Evolutionary conservation across 78 protist genomes (phyloP).

Genomic region (Thecamonas trahens): DNA sequence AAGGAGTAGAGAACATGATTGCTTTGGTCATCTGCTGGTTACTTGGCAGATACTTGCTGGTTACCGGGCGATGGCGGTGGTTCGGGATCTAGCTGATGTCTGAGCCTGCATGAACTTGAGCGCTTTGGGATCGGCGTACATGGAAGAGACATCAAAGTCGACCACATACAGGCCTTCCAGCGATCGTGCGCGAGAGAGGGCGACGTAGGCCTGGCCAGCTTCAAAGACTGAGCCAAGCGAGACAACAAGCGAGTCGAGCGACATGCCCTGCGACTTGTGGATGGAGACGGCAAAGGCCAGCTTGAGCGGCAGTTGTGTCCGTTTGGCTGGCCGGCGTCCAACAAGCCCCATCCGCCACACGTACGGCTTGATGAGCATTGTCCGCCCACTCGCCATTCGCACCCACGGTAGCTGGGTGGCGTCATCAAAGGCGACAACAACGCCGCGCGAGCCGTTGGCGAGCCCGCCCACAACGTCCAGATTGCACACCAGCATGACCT

Average conservation of each 20-base stretch:
- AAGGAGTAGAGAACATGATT: too few species aligned
- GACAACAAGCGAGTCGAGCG: conserved; percentile 41
- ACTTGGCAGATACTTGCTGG: too few species aligned
- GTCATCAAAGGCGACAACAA: conserved; percentile 33
- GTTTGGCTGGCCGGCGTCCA: too few species aligned
- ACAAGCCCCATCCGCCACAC: too few species aligned
- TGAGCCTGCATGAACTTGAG: too few species aligned
- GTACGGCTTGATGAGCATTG: too few species aligned
- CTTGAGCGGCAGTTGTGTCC: conserved; percentile 62
- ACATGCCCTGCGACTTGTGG: conserved; percentile 83
- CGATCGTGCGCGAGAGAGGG: conserved; percentile 43
- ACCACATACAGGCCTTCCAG: conserved; percentile 30
- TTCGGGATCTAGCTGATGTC: too few species aligned
- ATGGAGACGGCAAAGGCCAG: conserved; percentile 83
- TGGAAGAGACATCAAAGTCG: not conserved
- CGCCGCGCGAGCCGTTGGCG: conserved; percentile 49
- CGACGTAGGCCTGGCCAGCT: conserved; percentile 50
- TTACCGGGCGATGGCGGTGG: too few species aligned
- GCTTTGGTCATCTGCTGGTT: too few species aligned
- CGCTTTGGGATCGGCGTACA: not conserved
- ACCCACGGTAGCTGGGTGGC: too few species aligned
- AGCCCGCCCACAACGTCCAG: conserved; percentile 22
- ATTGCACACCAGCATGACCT: conserved; percentile 50
- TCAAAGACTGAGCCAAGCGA: conserved; percentile 40
- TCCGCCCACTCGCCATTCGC: too few species aligned